A percentile compares a stretch with the other conserved stretches of the same genome.
Conservation (phyloP, 768 basidiomycete species). For the Calocybe indica region DNA sequence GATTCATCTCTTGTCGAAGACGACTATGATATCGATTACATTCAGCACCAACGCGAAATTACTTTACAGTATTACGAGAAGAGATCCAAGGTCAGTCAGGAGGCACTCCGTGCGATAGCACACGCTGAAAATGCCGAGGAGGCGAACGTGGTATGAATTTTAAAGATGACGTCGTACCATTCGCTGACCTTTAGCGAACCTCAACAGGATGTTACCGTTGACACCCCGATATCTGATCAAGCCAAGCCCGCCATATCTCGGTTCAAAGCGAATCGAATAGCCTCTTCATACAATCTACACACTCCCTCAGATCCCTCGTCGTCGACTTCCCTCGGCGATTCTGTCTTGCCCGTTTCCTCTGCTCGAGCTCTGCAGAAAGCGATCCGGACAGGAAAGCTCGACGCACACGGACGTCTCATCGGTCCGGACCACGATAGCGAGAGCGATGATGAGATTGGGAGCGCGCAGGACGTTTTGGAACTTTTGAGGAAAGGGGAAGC, state of each 20-base stretch:
- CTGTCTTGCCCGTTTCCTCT: constrained; percentile 37
- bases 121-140: constrained; percentile 37
- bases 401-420: constrained; percentile 39
- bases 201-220: constrained; percentile 35
- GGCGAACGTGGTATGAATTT: constrained; percentile 38
- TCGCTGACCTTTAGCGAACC: constrained; percentile 2
- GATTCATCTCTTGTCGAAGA: constrained; percentile 41
- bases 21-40: constrained; percentile 53
- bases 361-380: constrained; percentile 45
- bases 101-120: constrained; percentile 45
- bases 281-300: constrained; percentile 37
- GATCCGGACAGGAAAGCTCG: constrained; percentile 52
- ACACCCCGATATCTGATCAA: constrained; percentile 31
- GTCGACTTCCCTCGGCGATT: constrained; percentile 35
- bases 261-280: constrained; percentile 57
- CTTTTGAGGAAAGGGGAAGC: constrained; percentile 45
- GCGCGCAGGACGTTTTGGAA: constrained; percentile 43
- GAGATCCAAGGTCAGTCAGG: constrained; percentile 48
- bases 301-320: constrained; percentile 22
- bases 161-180: constrained; percentile 1
- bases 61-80: constrained; percentile 66
- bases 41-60: constrained; percentile 69
- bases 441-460: constrained; percentile 49
- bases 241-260: constrained; percentile 52
- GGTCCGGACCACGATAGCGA: constrained; percentile 50